Conservation (phyloP, 2,329 filamentous ascomycete genomes). For the Chaetothyriales sp. region DNA sequence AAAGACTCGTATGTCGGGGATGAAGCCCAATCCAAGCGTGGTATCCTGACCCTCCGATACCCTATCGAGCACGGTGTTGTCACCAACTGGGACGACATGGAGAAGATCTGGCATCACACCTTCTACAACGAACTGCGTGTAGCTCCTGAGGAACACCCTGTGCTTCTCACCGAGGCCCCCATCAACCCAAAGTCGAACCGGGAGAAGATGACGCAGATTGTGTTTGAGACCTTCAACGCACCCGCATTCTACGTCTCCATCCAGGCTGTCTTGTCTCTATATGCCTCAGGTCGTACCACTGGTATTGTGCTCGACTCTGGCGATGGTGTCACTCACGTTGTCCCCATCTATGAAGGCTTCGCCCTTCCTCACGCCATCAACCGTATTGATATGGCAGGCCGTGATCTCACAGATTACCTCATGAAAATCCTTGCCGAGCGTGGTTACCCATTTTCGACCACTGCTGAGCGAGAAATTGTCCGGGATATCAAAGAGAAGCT, state of each 20-base stretch:
- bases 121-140: slow-evolving; percentile 99
- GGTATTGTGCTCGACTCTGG: slow-evolving; percentile 99
- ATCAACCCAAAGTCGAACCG: slow-evolving; percentile 99
- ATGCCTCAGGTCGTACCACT: slow-evolving; percentile 99
- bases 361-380: slow-evolving; percentile 98
- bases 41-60: slow-evolving; percentile 99
- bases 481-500: slow-evolving; percentile 99
- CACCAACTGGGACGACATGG: slow-evolving; percentile 99
- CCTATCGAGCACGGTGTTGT: slow-evolving; percentile 99
- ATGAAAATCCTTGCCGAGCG: slow-evolving; percentile 99
- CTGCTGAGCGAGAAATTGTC: slow-evolving; percentile 99
- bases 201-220: slow-evolving; percentile 99
- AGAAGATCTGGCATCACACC: slow-evolving; percentile 99
- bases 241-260: slow-evolving; percentile 99
- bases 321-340: slow-evolving; percentile 99
- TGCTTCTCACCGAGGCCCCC: slow-evolving; percentile 95
- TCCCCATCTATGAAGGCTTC: slow-evolving; percentile 99
- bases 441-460: slow-evolving; percentile 99
- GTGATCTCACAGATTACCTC: slow-evolving; percentile 99
- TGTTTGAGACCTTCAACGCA: slow-evolving; percentile 99
- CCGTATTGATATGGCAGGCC: slow-evolving; percentile 99
- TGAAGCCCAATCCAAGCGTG: slow-evolving; percentile 99
- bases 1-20: slow-evolving; percentile 99
- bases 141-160: slow-evolving; percentile 98
- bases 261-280: slow-evolving; percentile 97